These are phyloP conservation scores for Raphidocelis subcapitata DNA, from an alignment of 139 green algal genomes.

Conservation along the genomic window DNA sequence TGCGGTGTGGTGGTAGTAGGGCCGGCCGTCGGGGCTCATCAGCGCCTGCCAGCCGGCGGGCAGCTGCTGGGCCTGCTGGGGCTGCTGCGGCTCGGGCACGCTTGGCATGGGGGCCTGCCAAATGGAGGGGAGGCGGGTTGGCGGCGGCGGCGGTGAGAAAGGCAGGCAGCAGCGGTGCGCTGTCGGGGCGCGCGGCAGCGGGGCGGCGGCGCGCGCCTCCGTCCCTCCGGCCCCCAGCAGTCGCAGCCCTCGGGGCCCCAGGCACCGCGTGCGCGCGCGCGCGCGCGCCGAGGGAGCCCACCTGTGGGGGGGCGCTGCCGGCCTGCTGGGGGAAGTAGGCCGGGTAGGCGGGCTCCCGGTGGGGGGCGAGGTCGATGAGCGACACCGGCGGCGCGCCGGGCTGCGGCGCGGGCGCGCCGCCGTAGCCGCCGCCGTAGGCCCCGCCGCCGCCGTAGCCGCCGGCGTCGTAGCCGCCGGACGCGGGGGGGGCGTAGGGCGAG, in stretches of 20 bases:
- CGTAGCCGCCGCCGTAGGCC: not conserved
- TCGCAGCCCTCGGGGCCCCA: not conserved
- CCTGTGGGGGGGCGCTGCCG: not conserved
- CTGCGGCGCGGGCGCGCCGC: not conserved
- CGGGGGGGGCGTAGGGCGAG: no score
- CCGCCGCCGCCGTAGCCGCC: constrained; percentile 15
- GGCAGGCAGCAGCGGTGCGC: not conserved
- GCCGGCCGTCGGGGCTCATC: constrained; percentile 69
- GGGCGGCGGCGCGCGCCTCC: no score
- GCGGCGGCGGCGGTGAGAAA: not conserved
- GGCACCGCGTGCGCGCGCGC: not conserved
- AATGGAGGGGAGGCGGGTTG: not conserved
- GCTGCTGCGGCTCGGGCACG: not conserved
- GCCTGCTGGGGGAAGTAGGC: constrained; percentile 33
- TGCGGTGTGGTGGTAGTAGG: constrained; percentile 76
- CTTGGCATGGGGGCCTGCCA: constrained; percentile 9
- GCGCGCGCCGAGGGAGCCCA: not conserved
- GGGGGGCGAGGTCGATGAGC: constrained; percentile 53
- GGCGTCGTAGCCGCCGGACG: constrained; percentile 28
- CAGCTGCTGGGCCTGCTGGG: not conserved
- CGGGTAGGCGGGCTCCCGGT: constrained; percentile 60
- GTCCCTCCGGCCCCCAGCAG: not conserved
- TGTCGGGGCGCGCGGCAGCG: not conserved
- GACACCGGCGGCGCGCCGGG: constrained; percentile 25
- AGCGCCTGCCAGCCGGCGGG: constrained; percentile 66